Evolutionary conservation across 176 grass and related monocot species (phyloP).

Genomic region (Phyllostachys edulis): DNA sequence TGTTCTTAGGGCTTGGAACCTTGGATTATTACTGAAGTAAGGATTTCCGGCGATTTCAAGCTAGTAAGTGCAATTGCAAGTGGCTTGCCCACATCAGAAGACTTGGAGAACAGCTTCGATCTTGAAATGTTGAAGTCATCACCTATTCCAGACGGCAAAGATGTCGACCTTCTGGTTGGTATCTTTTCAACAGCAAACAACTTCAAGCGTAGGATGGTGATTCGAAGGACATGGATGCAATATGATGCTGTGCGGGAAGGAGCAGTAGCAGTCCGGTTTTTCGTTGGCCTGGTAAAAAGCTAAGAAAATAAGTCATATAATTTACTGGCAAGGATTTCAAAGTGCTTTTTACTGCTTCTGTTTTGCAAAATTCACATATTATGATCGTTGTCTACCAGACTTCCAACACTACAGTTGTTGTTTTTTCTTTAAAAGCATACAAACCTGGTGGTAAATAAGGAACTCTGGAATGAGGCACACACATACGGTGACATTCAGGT

Average conservation of each 20-base stretch:
- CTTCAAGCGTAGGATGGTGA: conserved; percentile 86
- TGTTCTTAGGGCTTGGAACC: conserved; percentile 74
- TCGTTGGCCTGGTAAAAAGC: conserved; percentile 80
- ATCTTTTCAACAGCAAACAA: conserved; percentile 97
- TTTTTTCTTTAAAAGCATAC: conserved; percentile 64
- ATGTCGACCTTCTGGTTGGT: conserved; percentile 81
- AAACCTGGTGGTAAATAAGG: conserved; percentile 77
- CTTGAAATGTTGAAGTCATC: conserved; percentile 66
- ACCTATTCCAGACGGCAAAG: conserved; percentile 52
- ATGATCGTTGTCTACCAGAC: not conserved
- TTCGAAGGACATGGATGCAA: conserved; percentile 97
- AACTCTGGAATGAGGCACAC: conserved; percentile 81
- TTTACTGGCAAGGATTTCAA: not conserved
- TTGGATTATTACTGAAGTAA: conserved; percentile 67
- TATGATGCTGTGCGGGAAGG: conserved; percentile 69
- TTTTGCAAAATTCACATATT: conserved; percentile 1
- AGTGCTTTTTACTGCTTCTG: not conserved
- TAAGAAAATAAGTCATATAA: not conserved
- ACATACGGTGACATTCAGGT: conserved; percentile 76
- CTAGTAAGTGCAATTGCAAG: conserved; percentile 76
- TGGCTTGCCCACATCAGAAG: conserved; percentile 80
- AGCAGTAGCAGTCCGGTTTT: conserved; percentile 64
- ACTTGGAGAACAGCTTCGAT: conserved; percentile 58
- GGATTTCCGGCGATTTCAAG: conserved; percentile 79
- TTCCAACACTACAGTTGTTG: not conserved